Conservation (phyloP, 106 monocot species). For the Phalaenopsis aphrodite region DNA sequence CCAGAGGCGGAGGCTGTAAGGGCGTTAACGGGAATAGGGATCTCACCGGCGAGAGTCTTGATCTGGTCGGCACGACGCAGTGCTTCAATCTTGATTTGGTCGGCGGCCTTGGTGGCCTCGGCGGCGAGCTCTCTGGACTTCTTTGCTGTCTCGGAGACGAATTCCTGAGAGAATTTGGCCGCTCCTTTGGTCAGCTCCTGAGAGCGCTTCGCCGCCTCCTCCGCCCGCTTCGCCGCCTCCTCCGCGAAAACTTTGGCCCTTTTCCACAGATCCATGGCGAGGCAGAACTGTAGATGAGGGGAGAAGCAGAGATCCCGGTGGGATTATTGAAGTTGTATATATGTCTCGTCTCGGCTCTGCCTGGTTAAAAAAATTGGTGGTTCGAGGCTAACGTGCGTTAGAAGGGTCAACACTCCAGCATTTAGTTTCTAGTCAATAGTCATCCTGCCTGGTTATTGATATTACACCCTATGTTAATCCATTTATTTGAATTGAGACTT, state of each 20-base stretch:
- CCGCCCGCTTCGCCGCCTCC: conserved; percentile 79
- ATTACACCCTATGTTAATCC: no score
- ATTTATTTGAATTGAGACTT: no score
- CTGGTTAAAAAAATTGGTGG: no score
- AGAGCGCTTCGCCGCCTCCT: conserved; percentile 72
- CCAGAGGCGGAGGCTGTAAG: conserved; percentile 6
- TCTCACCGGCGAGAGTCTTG: conserved; percentile 71
- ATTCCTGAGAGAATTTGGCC: conserved; percentile 53
- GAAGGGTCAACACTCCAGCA: no score
- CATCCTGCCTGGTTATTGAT: no score
- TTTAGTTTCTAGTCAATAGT: no score
- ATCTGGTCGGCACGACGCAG: conserved; percentile 68
- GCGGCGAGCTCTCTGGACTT: conserved; percentile 63
- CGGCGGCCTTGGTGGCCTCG: conserved; percentile 73
- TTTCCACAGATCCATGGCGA: conserved; percentile 83
- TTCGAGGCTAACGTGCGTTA: no score
- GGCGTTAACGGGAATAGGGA: conserved; percentile 30
- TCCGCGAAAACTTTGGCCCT: conserved; percentile 71
- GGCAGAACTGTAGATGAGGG: not conserved
- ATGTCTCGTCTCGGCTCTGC: no score
- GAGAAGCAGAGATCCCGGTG: not conserved
- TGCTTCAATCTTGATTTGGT: conserved; percentile 41
- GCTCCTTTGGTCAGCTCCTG: conserved; percentile 65
- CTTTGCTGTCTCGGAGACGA: conserved; percentile 64
- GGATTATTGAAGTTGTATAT: not conserved